Base-by-base conservation (phyloP, 1,284 basidiomycete species). In the Cutaneotrichosporon sp. region DNA sequence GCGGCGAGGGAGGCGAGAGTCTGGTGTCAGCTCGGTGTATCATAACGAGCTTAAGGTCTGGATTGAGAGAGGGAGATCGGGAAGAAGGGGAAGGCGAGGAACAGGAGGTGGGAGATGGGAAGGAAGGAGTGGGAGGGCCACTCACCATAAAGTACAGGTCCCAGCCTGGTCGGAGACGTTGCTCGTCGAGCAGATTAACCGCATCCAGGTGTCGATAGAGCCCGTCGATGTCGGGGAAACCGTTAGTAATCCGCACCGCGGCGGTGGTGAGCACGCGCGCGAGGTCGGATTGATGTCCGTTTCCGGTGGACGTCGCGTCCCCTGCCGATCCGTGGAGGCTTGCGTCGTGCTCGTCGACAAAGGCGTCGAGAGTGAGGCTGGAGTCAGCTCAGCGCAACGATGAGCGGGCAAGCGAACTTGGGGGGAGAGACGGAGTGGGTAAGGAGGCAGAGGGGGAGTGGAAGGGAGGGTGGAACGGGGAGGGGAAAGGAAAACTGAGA, bases 71-170 rank as follows among this genome's bases (percentile, higher is more conserved):
- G n/a, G 46, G 46, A 21, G 50, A 31, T 9, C 22, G 6, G 14
- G 50, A 30, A 52, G 22, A 26, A 26, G 26, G 26, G 26, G 3
- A 26, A 26, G 26, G 26, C 26, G 26, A 26, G 26, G 26, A 26
- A 26, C 26, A 26, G 26, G 26, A 26, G 26, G 26, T 26, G 26
- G 26, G 26, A 26, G 26, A 26, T 26, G 22, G 8, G 30, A 5
- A 32, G 31, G 51, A 32, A 8, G 47, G n/a, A 11, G 47, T 22
- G 49, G 9, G 4, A 30, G 11, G 31, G n/a, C 21, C 6, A 72
- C 84, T 64, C 67, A 88, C 90, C 94, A 97, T 97, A 77, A 97
- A 97, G 81, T 97, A 97, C 0, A 88, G 87, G 78, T 97, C 94
- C 94, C 94, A 97, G 9, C 86, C 85, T 0, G 94, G 94, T 42